Evolutionary conservation across 192 early-diverging fungal genomes (phyloP).

Genomic region (Diversispora eburnea): DNA sequence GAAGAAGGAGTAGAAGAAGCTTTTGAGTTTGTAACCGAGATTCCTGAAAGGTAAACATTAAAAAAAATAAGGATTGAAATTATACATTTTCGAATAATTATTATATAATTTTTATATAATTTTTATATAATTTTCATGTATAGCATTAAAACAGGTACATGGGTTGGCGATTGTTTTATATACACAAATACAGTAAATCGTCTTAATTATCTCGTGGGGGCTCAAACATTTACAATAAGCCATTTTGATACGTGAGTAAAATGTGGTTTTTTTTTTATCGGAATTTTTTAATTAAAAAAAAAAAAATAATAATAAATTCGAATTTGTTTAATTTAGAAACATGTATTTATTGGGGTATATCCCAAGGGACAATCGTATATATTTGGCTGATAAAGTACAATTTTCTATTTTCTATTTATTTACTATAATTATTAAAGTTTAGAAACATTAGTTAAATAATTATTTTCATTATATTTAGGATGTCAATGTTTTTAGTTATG

Average conservation of each 20-base stretch:
- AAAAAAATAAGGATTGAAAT: not conserved
- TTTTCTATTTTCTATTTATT: not conserved
- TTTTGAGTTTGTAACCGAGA: slow-evolving; percentile 91
- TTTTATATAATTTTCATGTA: slow-evolving; percentile 21
- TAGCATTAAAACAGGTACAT: slow-evolving; percentile 88
- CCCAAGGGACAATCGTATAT: slow-evolving; percentile 89
- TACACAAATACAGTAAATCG: slow-evolving; percentile 90
- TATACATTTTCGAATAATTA: not conserved
- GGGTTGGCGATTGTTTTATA: slow-evolving; percentile 99
- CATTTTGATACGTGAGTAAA: slow-evolving; percentile 85
- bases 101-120: slow-evolving; percentile 1
- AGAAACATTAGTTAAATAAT: too few species aligned
- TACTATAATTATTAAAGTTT: not conserved
- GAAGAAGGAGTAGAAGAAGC: slow-evolving; percentile 98
- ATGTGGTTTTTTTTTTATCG: not conserved
- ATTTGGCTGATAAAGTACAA: slow-evolving; percentile 80
- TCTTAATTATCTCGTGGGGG: slow-evolving; percentile 95
- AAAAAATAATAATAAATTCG: not conserved
- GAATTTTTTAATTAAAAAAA: not conserved
- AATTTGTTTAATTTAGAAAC: slow-evolving; percentile 36
- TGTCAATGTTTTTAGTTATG: slow-evolving; percentile 83
- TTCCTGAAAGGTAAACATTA: slow-evolving; percentile 66
- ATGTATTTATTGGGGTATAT: slow-evolving; percentile 95
- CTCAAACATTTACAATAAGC: slow-evolving; percentile 87
- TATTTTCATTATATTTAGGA: slow-evolving; percentile 50